Base-by-base conservation (phyloP, 1,284 basidiomycete species). In the Paramarasmius palmivorus region DNA sequence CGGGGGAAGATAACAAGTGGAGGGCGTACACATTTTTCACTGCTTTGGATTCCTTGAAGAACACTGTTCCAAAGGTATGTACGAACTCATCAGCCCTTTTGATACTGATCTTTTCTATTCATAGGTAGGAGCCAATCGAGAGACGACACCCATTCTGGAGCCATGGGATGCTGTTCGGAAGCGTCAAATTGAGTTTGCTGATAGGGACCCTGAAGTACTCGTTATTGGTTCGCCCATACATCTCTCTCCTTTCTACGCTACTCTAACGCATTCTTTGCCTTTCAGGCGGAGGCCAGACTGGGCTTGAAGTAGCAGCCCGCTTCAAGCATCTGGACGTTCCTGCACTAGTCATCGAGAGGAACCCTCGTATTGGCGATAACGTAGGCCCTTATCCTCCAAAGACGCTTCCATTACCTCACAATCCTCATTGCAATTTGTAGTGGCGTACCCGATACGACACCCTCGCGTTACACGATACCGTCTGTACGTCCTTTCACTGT, bases 401-500 rank as follows among this genome's bases (percentile, higher is more conserved):
- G 4, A 7, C n/a, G n/a, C 6, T 2, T 9, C 26, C 14, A 26
- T 14, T 14, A 37, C 14, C 4, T 26, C 20, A 3, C 7, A 46
- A 19, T 2, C 23, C 17, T 10, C 23, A 15, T 46, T 22, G 17
- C 10, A 40, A n/a, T 4, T 40, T 26, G 15, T n/a, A 74, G 58
- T 81, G 80, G 78, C 61, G 76, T 47, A 59, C 62, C 26, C 67
- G 81, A 19, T 81, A 82, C 60, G 68, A 76, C 60, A 73, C 76
- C 4, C 64, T 81, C 10, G 81, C 74, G 49, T 66, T 82, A 35
- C 78, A 82, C 59, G 77, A 79, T 59, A 74, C 79, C 2, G 76
- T 81, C n/a, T 78, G 75, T 77, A 57, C 63, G 73, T 72, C 9
- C 3, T 12, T 8, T 7, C 19, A 23, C 19, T 47, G 36, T 36